Evolutionary conservation across 2,329 filamentous ascomycete genomes (phyloP).

Genomic region (Monascus ruber): DNA sequence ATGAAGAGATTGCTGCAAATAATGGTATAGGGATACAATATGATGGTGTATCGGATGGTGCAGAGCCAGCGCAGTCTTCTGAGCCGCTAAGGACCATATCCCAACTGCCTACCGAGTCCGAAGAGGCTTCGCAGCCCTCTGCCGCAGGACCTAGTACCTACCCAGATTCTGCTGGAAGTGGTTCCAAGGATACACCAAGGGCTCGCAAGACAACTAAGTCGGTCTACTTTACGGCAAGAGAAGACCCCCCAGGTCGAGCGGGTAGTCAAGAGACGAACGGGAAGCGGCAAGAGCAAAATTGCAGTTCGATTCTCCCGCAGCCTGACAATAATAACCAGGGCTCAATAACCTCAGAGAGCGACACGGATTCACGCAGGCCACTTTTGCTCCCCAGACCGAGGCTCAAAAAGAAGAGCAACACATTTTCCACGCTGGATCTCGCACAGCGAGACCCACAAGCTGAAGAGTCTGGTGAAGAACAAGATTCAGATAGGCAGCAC

Average conservation of each 20-base stretch:
- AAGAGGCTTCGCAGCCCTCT: slow-evolving; percentile 2
- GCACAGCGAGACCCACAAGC: slow-evolving; percentile 24
- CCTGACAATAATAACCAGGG: slow-evolving; percentile 2
- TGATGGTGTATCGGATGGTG: slow-evolving; percentile 2
- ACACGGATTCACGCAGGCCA: slow-evolving; percentile 22
- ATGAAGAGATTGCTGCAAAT: slow-evolving; percentile 7
- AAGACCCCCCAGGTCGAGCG: slow-evolving; percentile 3
- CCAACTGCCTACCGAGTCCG: slow-evolving; percentile 11
- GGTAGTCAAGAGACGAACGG: slow-evolving; percentile 2
- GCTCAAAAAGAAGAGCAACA: slow-evolving; percentile 11
- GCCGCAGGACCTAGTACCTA: slow-evolving; percentile 3
- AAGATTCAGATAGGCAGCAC: not conserved
- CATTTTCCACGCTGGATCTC: slow-evolving; percentile 7
- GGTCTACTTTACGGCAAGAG: slow-evolving; percentile 22
- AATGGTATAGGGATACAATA: slow-evolving; percentile 1
- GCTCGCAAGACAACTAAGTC: slow-evolving; percentile 11
- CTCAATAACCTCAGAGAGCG: slow-evolving; percentile 15
- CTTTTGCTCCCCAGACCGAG: slow-evolving; percentile 15
- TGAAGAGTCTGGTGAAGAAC: slow-evolving; percentile 12
- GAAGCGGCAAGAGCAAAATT: slow-evolving; percentile 10
- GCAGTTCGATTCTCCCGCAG: not conserved
- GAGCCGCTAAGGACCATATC: slow-evolving; percentile 12
- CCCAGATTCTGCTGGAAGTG: slow-evolving; percentile 1
- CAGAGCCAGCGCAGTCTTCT: slow-evolving; percentile 1
- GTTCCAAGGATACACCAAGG: slow-evolving; percentile 1